Evolutionary conservation across 179 eudicot species (phyloP).

Genomic region (Nepenthes alata): DNA sequence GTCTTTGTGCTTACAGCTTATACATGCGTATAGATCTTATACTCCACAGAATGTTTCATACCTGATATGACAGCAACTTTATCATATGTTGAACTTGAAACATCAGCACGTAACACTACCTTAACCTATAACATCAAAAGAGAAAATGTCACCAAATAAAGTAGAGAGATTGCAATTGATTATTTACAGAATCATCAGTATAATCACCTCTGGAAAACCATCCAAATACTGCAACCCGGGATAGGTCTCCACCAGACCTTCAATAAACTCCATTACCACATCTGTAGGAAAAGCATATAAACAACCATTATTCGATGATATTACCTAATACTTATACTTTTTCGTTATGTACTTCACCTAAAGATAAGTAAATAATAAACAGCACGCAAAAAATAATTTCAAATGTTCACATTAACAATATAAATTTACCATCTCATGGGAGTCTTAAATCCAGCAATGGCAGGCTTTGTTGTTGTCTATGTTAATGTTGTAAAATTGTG

Average conservation of each 20-base stretch:
- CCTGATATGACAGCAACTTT: conserved; percentile 95
- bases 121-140: conserved; percentile 26
- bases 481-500: too few species aligned
- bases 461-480: too few species aligned
- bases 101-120: conserved; percentile 94
- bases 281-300: conserved; percentile 23
- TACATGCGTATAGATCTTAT: neutral
- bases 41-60: conserved; percentile 7
- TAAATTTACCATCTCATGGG: too few species aligned
- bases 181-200: neutral
- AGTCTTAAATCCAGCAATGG: too few species aligned
- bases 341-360: too few species aligned
- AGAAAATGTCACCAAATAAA: neutral
- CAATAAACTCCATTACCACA: conserved; percentile 91
- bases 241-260: conserved; percentile 89
- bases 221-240: conserved; percentile 93
- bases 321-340: neutral
- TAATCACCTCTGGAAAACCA: conserved; percentile 63
- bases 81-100: conserved; percentile 50
- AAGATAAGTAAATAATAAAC: too few species aligned
- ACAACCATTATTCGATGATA: neutral
- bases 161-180: neutral
- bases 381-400: too few species aligned
- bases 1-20: neutral
- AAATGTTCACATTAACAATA: too few species aligned